These are phyloP conservation scores for Boletus coccyginus DNA, from an alignment of 768 basidiomycete genomes.

Conservation along the genomic window DNA sequence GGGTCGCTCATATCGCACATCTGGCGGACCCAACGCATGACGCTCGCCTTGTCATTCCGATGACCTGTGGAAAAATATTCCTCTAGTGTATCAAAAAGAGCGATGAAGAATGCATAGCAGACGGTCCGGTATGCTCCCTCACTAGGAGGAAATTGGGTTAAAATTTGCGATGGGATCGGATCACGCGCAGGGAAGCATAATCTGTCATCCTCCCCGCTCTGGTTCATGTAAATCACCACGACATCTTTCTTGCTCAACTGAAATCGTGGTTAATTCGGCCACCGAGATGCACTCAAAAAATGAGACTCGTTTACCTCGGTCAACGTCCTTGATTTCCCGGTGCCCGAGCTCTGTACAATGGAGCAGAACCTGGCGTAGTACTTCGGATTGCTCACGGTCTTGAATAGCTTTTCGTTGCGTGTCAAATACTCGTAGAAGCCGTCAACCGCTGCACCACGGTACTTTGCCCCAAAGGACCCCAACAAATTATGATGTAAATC, in stretches of 20 bases:
- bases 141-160: neutral
- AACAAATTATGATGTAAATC: neutral
- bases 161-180: constrained; percentile 8
- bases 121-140: neutral
- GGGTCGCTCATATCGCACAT: constrained; percentile 7
- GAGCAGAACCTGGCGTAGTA: constrained; percentile 7
- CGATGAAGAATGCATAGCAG: constrained; percentile 14
- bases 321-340: constrained; percentile 12
- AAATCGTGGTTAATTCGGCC: neutral
- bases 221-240: constrained; percentile 18
- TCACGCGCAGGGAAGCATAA: constrained; percentile 15
- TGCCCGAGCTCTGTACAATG: constrained; percentile 13
- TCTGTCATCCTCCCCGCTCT: neutral
- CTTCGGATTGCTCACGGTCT: neutral
- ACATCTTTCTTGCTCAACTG: constrained; percentile 13
- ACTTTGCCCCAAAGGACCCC: neutral
- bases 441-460: constrained; percentile 4
- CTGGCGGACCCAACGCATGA: neutral
- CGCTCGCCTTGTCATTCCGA: neutral
- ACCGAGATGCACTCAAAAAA: neutral
- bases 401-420: constrained; percentile 9
- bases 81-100: constrained; percentile 7
- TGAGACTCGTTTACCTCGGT: neutral
- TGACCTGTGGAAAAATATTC: neutral
- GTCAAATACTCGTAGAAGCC: constrained; percentile 20